These are phyloP conservation scores for Dimargaris cristalligena DNA, from an alignment of 192 early-diverging fungal species.

Conservation along the genomic window DNA sequence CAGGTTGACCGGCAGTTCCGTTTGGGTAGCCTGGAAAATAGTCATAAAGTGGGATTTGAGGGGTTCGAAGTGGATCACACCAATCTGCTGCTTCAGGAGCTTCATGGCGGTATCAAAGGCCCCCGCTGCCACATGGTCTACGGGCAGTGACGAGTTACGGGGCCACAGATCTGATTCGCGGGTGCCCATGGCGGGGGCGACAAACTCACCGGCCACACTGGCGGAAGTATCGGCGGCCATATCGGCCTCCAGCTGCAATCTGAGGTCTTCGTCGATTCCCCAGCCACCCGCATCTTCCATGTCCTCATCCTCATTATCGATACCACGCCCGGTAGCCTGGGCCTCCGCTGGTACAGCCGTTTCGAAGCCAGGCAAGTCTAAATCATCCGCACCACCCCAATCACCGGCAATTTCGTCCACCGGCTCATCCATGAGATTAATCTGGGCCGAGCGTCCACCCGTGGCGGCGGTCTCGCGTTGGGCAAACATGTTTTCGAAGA, in stretches of 20 bases:
- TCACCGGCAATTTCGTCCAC: constrained; percentile 50
- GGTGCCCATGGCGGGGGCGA: constrained; percentile 56
- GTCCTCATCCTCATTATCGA: constrained; percentile 28
- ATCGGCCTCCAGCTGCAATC: constrained; percentile 47
- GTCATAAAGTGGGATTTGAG: constrained; percentile 77
- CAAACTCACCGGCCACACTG: constrained; percentile 32
- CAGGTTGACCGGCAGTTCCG: constrained; percentile 42
- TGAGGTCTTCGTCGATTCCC: constrained; percentile 68
- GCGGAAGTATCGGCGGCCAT: constrained; percentile 31
- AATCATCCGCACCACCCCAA: constrained; percentile 62
- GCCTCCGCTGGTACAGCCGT: constrained; percentile 20
- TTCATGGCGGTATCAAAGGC: constrained; percentile 91
- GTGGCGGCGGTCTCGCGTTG: constrained; percentile 30
- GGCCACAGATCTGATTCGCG: constrained; percentile 58
- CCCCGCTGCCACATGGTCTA: constrained; percentile 89
- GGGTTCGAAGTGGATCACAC: constrained; percentile 80
- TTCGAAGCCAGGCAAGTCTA: constrained; percentile 31
- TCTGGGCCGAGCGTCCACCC: constrained; percentile 23
- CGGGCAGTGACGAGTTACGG: constrained; percentile 71
- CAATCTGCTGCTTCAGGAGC: constrained; percentile 82
- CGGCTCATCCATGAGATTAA: constrained; percentile 26
- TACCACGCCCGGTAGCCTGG: constrained; percentile 23
- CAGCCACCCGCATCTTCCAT: constrained; percentile 60
- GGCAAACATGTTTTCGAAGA: constrained; percentile 66
- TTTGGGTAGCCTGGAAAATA: constrained; percentile 59